Conservation (phyloP, 164 flowering plant genomes). For the Stephania yunnanensis region DNA sequence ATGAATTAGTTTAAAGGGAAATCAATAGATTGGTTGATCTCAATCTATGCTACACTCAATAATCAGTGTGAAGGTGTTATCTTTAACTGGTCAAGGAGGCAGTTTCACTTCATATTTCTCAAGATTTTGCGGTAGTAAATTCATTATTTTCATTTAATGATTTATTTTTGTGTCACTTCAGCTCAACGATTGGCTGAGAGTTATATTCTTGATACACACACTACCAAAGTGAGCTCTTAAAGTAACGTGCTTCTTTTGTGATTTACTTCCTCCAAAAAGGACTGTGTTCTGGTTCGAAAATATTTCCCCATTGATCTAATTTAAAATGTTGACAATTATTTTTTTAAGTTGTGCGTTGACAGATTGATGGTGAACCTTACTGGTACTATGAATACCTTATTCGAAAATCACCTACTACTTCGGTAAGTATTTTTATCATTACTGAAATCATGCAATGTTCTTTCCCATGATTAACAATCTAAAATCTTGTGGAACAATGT, state of each 20-base stretch:
- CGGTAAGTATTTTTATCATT: constrained; percentile 34
- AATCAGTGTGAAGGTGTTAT: not conserved
- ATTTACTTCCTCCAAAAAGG: not conserved
- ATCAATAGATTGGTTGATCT: not conserved
- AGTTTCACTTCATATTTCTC: not conserved
- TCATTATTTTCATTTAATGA: constrained; percentile 9
- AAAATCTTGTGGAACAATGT: constrained; percentile 23
- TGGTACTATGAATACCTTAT: constrained; percentile 90
- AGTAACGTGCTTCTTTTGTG: not conserved
- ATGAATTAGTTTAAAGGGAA: not conserved
- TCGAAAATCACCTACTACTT: constrained; percentile 84
- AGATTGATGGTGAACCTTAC: constrained; percentile 89
- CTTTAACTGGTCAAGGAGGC: not conserved
- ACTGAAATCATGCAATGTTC: not conserved
- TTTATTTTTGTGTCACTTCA: constrained; percentile 48
- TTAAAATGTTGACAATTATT: too few species aligned
- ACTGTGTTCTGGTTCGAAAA: not conserved
- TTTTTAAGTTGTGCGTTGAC: constrained; percentile 10
- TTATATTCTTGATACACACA: constrained; percentile 79
- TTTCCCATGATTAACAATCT: not conserved
- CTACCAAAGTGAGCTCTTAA: constrained; percentile 44
- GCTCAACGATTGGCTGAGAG: constrained; percentile 81
- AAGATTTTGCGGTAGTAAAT: not conserved
- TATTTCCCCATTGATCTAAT: not conserved
- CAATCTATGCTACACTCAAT: not conserved